Percentiles rank a stretch among this genome's conserved stretches.
These are phyloP conservation scores for Marasmius oreades DNA, from an alignment of 1,284 basidiomycete species.

Conservation along the genomic window DNA sequence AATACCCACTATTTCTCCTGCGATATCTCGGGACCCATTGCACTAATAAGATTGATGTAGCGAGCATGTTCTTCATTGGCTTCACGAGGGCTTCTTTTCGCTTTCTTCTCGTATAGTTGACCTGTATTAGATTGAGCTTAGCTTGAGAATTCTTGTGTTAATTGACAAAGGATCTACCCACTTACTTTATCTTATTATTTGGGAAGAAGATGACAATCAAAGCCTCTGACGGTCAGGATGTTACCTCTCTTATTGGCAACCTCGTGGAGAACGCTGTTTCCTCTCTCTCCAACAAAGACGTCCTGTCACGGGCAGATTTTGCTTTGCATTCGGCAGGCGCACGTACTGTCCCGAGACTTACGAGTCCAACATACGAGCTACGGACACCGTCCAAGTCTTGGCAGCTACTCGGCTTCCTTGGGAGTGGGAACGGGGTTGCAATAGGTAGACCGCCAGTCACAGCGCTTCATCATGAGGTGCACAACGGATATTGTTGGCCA, in stretches of 20 bases:
- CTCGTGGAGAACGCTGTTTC: conserved; percentile 71
- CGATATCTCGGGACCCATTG: conserved; percentile 73
- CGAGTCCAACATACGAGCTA: conserved; percentile 73
- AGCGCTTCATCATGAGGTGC: conserved; percentile 79
- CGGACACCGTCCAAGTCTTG: conserved; percentile 41
- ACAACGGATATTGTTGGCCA: conserved; percentile 91
- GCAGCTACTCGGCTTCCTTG: conserved; percentile 41
- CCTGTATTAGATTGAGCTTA: conserved; percentile 34
- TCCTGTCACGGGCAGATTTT: conserved; percentile 79
- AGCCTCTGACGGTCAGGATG: conserved; percentile 71
- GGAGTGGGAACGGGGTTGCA: conserved; percentile 60
- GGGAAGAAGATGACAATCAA: conserved; percentile 64
- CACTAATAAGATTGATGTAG: conserved; percentile 69
- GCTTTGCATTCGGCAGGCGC: conserved; percentile 85
- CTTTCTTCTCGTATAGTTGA: conserved; percentile 71
- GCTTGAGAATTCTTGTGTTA: background rate
- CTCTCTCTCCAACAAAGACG: conserved; percentile 65
- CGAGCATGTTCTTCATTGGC: conserved; percentile 70
- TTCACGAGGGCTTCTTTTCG: conserved; percentile 68
- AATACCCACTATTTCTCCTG: conserved; percentile 69
- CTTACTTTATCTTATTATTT: conserved; percentile 75
- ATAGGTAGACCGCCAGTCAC: conserved; percentile 80
- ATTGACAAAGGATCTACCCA: conserved; percentile 41
- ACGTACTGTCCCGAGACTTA: conserved; percentile 76
- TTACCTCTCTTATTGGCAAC: conserved; percentile 65